A percentile compares a stretch with the other conserved stretches of the same genome.
Evolutionary conservation across 331 rosid species (phyloP).

Genomic region (Malus hybrid): DNA sequence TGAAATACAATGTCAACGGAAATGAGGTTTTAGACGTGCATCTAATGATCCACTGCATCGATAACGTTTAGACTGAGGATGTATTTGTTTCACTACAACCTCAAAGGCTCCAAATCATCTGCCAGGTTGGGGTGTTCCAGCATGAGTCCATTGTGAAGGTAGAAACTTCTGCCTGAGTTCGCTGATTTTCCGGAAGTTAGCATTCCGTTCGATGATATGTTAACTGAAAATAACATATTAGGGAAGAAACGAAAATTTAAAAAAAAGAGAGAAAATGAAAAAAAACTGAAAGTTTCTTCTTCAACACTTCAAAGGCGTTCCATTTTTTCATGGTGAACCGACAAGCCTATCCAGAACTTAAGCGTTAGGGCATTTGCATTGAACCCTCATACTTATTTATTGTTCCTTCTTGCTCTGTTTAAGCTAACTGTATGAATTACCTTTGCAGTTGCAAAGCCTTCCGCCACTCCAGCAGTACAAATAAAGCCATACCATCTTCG

Average conservation of each 20-base stretch:
- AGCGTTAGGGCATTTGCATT: background rate
- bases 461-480: constrained; percentile 22
- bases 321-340: background rate
- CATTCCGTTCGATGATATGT: too few relatives aligned
- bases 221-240: background rate
- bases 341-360: background rate
- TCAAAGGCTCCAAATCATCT: background rate
- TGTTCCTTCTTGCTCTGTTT: background rate
- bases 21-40: background rate
- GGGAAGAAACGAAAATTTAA: background rate
- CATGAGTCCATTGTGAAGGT: background rate
- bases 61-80: background rate
- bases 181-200: background rate
- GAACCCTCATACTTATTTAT: background rate
- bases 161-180: background rate
- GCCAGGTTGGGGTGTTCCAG: background rate
- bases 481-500: constrained; percentile 9
- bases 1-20: background rate
- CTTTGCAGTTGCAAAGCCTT: constrained; percentile 52
- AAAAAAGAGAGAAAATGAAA: background rate
- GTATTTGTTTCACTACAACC: background rate
- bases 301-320: background rate
- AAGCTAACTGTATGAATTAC: constrained; percentile 22
- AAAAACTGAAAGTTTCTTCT: background rate
- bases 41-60: background rate